These are phyloP conservation scores for Acephala macrosclerotiorum DNA, from an alignment of 2,329 filamentous ascomycete genomes.

Conservation along the genomic window DNA sequence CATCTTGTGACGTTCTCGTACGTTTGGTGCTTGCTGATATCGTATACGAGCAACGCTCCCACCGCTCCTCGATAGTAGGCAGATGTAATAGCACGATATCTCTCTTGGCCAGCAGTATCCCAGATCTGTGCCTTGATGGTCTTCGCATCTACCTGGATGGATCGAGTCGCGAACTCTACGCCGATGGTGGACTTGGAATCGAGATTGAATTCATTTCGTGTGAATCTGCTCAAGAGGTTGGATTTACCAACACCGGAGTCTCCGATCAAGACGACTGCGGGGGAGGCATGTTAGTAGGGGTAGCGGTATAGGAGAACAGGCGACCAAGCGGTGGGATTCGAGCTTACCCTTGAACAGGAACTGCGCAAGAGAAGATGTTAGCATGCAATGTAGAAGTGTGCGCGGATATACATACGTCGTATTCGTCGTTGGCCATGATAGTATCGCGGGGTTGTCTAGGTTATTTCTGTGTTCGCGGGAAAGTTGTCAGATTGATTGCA, in stretches of 20 bases:
- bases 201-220: constrained; percentile 99
- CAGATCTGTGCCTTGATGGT: constrained; percentile 99
- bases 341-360: constrained; percentile 96
- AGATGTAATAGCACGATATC: constrained; percentile 98
- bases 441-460: constrained; percentile 39
- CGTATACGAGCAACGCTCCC: constrained; percentile 96
- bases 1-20: constrained; percentile 99
- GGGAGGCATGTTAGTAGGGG: constrained; percentile 42
- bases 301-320: constrained; percentile 36
- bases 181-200: constrained; percentile 99
- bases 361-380: constrained; percentile 57
- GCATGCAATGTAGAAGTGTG: constrained; percentile 42
- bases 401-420: constrained; percentile 78
- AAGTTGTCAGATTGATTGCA: constrained; percentile 15
- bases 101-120: constrained; percentile 98
- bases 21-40: constrained; percentile 99
- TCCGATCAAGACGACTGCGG: constrained; percentile 93
- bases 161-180: constrained; percentile 98
- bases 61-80: constrained; percentile 99
- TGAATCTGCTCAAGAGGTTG: constrained; percentile 99
- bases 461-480: constrained; percentile 9
- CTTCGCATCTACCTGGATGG: constrained; percentile 98
- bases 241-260: constrained; percentile 99
- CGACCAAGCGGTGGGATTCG: constrained; percentile 34
- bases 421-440: constrained; percentile 99